Evolutionary conservation across 2,329 filamentous ascomycete genomes (phyloP), one percentile per base, ranked within the genome.

Genomic region (Hawksworthiomyces lignivorus): DNA sequence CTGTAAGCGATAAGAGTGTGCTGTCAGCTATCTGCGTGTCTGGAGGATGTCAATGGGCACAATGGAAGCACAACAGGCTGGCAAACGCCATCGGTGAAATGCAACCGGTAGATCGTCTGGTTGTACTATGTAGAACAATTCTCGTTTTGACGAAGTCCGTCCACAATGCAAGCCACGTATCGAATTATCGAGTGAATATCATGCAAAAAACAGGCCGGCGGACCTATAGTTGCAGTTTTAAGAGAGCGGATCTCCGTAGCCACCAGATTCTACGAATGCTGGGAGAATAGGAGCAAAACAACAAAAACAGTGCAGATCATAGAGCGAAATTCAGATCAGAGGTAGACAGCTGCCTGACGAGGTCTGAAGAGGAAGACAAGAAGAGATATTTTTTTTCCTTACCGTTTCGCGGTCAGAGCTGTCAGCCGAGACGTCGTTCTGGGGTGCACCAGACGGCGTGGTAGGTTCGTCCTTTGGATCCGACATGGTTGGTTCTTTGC

Each of bases 1-100:
- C 82, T 87, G 51, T 32, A 24, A 15, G n/a, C 6, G 11, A 5
- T 5, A 14, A n/a, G 21, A 19, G 39, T 36, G 26, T 26, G 20
- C 28, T 20, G 45, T 44, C 29, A 49, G 43, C 41, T 26, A 26
- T 26, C 24, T 12, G 3, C n/a, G n/a, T n/a, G n/a, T n/a, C n/a
- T n/a, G n/a, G n/a, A n/a, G n/a, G n/a, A n/a, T n/a, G n/a, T n/a
- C n/a, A n/a, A n/a, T n/a, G n/a, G n/a, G n/a, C n/a, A n/a, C n/a
- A n/a, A n/a, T n/a, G 24, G 12, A 26, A 26, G 24, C 24, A 26
- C 24, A 26, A 26, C 24, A 26, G 8, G 24, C 24, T 8, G 12
- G 12, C 2, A 26, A 26, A 26, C 24, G 24, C 12, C n/a, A n/a
- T n/a, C n/a, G n/a, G n/a, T n/a, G n/a, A n/a, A n/a, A n/a, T n/a